Percentiles rank a stretch among this genome's conserved stretches.
Conservation (phyloP, 306 rosid genomes). For the Vachellia pachyceras region DNA sequence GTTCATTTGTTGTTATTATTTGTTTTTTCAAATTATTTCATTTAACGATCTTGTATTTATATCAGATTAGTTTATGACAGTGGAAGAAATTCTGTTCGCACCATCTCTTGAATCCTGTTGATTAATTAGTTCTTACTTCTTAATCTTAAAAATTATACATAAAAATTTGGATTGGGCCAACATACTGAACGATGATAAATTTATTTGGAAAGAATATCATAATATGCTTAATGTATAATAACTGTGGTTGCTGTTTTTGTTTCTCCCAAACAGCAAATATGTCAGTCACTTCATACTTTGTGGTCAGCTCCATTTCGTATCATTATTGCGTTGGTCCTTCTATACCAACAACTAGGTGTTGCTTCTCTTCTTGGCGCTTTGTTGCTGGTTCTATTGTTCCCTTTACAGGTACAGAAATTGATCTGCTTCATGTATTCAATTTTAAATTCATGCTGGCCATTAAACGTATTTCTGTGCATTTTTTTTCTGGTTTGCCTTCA, state of each 20-base stretch:
- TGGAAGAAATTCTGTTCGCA: neutral
- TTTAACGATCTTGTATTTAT: neutral
- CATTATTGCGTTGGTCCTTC: constrained; percentile 68
- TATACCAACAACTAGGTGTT: constrained; percentile 89
- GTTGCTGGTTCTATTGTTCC: constrained; percentile 72
- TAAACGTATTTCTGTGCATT: neutral
- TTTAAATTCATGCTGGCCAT: neutral
- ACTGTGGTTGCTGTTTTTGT: neutral
- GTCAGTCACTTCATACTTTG: constrained; percentile 79
- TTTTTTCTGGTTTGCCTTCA: neutral
- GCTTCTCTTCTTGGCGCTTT: constrained; percentile 87
- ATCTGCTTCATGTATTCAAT: constrained; percentile 12
- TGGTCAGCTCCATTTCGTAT: constrained; percentile 98
- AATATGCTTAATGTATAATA: constrained; percentile 32
- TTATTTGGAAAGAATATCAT: constrained; percentile 18
- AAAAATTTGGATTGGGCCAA: constrained; percentile 7
- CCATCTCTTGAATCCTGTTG: neutral
- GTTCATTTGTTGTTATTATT: neutral
- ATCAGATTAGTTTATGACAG: neutral
- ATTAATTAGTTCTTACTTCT: neutral
- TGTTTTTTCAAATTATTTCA: neutral
- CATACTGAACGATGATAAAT: neutral
- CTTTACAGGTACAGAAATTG: constrained; percentile 63
- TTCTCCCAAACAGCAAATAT: constrained; percentile 66
- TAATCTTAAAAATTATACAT: neutral